Evolutionary conservation across 768 basidiomycete genomes (phyloP), one percentile per base, ranked within the genome.

Genomic region (Gymnopilus junonius): DNA sequence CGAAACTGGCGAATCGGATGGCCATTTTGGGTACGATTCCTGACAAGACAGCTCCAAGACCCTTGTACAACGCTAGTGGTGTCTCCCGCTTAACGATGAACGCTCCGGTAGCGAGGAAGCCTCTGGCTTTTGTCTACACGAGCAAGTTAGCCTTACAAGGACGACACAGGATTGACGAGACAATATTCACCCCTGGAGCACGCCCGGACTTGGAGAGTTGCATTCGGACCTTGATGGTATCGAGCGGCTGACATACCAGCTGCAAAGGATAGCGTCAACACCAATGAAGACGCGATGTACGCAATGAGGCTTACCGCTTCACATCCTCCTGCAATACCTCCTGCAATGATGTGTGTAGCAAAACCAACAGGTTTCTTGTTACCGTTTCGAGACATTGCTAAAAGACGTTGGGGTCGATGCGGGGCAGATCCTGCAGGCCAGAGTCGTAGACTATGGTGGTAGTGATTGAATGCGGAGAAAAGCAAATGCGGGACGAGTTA

Each of bases 171-270:
- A 14, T 11, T 27, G 68, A n/a, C 32, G 15, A 32, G 20, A 32
- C 25, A 31, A 27, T 3, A 90, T 93, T 74, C 76, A 99, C 97
- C 50, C 97, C 97, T 56, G 92, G 87, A 42, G 82, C 75, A 59
- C 82, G 80, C 34, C 95, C 87, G 10, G 95, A 90, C 76, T 81
- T 87, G 62, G 93, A 93, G 60, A 99, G 88, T 80, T 99, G 97
- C 97, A 99, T 99, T n/a, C 97, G 94, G 69, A 98, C 97, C 81
- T 99, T 99, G 83, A 99, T 99, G 25, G 97, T 99, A 75, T 99
- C 97, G 45, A 99, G 87, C 11, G 95, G 95, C 73, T 97, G 95
- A 76, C 95, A 97, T 71, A 75, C 83, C 63, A 93, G 74, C 92
- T 94, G 59, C 35, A 35, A 55, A 67, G 37, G 43, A 34, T 10